phyloP scores from a whole-genome alignment of 164 flowering plant species.

The Annona cherimola region DNA sequence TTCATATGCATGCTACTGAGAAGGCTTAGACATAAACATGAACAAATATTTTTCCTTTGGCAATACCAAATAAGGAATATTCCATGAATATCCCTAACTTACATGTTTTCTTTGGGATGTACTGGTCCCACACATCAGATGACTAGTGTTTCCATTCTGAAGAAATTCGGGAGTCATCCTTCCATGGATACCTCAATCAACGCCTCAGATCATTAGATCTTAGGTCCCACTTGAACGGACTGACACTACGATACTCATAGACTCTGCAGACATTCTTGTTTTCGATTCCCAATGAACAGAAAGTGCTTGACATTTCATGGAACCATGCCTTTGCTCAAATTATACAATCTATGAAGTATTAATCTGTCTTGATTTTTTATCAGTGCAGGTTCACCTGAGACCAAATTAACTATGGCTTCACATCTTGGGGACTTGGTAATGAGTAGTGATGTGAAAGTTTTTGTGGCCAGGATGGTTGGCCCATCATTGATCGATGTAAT shows the following conservation, averaged over 20 bases:
- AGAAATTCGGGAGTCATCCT: background rate
- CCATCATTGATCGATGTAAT: slow-evolving; percentile 60
- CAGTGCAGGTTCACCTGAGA: slow-evolving; percentile 75
- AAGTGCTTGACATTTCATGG: background rate
- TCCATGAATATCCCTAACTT: background rate
- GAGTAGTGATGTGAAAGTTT: slow-evolving; percentile 72
- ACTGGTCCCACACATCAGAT: background rate
- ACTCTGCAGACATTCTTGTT: too few relatives aligned
- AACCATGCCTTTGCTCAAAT: background rate
- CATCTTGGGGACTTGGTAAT: slow-evolving; percentile 78
- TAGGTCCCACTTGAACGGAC: background rate
- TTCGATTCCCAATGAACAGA: too few relatives aligned
- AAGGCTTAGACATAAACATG: background rate
- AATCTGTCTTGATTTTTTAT: background rate
- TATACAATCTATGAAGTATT: background rate
- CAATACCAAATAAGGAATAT: background rate
- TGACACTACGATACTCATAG: background rate
- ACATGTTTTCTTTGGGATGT: background rate
- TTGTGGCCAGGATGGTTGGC: slow-evolving; percentile 73
- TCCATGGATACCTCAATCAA: background rate
- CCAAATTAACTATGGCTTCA: slow-evolving; percentile 76
- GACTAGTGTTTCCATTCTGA: background rate
- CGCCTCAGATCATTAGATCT: background rate
- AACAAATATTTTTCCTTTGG: background rate
- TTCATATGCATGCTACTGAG: background rate